Evolutionary conservation across 805 yeast genomes (phyloP), one percentile per base, ranked within the genome.

Genomic region (Lachancea dasiensis): DNA sequence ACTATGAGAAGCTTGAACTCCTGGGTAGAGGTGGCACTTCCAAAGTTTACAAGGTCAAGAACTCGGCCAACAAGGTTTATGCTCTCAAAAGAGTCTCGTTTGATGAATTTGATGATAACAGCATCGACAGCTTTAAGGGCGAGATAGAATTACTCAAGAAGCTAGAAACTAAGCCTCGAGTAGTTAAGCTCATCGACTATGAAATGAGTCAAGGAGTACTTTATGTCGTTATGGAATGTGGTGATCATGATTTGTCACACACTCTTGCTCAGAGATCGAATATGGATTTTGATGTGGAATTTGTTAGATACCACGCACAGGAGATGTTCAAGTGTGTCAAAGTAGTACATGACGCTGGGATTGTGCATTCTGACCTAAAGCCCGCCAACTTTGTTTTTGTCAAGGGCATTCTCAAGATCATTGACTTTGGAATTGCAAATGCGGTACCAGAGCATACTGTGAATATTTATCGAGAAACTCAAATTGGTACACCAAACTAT

Each of bases 351-450:
- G 72, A 73, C 42, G 76, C 81, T 8, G 96, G 83, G 11, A 79
- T 89, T 41, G 95, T 89, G 21, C 94, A 84, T 54, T 79, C 89
- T 6, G 94, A 84, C 54, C 67, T 84, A 48, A 76, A 76, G 49
- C 82, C 82, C 9, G 81, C 81, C 0, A 80, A 80, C 49, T 84
- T 84, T 58, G 69, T 84, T 18, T 77, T 82, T 51, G 96, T 90
- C 5, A 76, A 76, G 51, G 97, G 97, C 0, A 69, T 76, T 33
- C 65, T 90, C 48, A 90, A 90, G 55, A 76, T 90, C 28, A 90
- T 90, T 44, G 98, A 90, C 63, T 92, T 90, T 69, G 98, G 98
- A 11, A 84, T 84, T 33, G 86, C 97, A n/a, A 84, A 89, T 61
- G 86, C 90, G 0, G 86, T 92, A 1, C 92, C 95, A 1, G 96